Evolutionary conservation across 306 rosid species (phyloP).

Genomic region (Hippophae gyantsensis): DNA sequence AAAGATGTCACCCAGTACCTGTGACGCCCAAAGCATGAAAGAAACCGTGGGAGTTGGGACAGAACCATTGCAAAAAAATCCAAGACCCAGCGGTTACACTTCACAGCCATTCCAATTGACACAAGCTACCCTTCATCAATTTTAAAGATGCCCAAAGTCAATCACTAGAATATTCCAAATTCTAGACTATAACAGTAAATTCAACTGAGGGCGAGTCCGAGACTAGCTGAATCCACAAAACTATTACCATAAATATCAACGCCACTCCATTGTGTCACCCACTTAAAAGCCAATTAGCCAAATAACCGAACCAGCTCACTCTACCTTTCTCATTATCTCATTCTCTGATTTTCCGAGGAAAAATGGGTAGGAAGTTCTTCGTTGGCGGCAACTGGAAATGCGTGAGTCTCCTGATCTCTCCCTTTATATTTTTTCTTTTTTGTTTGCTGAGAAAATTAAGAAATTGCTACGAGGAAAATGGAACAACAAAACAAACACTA

Average conservation of each 20-base stretch:
- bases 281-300: background rate
- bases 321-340: background rate
- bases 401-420: slow-evolving; percentile 23
- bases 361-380: slow-evolving; percentile 40
- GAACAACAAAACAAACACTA: background rate
- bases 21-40: too few relatives aligned
- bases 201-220: too few relatives aligned
- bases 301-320: background rate
- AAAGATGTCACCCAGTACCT: too few relatives aligned
- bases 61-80: too few relatives aligned
- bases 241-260: background rate
- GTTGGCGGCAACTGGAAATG: slow-evolving; percentile 59
- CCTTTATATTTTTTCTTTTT: background rate
- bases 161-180: too few relatives aligned
- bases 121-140: too few relatives aligned
- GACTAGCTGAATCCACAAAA: too few relatives aligned
- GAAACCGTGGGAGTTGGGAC: too few relatives aligned
- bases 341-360: slow-evolving; percentile 13
- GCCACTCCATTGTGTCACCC: background rate
- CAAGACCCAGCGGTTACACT: too few relatives aligned
- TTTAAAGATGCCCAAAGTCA: too few relatives aligned
- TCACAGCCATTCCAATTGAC: too few relatives aligned
- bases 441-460: slow-evolving; percentile 2
- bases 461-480: background rate
- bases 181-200: too few relatives aligned